phyloP scores from a whole-genome alignment of 1,284 basidiomycete genomes.

The Puccinia coronata region DNA sequence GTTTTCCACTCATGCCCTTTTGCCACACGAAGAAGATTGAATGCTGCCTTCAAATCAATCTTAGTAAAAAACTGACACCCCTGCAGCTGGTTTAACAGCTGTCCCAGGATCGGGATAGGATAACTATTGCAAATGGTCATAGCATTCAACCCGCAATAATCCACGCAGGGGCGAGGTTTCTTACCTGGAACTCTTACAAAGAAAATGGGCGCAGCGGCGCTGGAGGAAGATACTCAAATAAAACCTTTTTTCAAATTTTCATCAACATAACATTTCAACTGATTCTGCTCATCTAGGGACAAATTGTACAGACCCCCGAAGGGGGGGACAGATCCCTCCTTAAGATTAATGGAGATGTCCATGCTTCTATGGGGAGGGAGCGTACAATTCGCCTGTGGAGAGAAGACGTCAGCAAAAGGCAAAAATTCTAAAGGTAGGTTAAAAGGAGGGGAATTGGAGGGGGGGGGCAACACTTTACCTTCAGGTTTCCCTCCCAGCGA shows the following conservation, averaged over 20 bases:
- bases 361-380: background rate
- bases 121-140: constrained; percentile 15
- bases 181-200: background rate
- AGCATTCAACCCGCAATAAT: constrained; percentile 23
- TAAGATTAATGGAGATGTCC: constrained; percentile 3
- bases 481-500: background rate
- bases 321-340: background rate
- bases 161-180: constrained; percentile 9
- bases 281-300: background rate
- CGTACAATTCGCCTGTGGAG: background rate
- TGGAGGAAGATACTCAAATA: constrained; percentile 6
- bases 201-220: background rate
- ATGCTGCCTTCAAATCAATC: constrained; percentile 5
- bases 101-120: constrained; percentile 5
- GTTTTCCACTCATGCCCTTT: too few relatives aligned
- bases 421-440: background rate
- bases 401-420: background rate
- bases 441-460: background rate
- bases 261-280: background rate
- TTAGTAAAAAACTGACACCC: constrained; percentile 7
- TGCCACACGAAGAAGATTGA: too few relatives aligned
- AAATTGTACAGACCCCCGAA: constrained; percentile 25
- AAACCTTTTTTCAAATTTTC: constrained; percentile 17
- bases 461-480: background rate
- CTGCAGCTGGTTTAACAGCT: background rate